These are phyloP conservation scores for Spergularia marina DNA, from an alignment of 148 eudicot species.

Conservation along the genomic window DNA sequence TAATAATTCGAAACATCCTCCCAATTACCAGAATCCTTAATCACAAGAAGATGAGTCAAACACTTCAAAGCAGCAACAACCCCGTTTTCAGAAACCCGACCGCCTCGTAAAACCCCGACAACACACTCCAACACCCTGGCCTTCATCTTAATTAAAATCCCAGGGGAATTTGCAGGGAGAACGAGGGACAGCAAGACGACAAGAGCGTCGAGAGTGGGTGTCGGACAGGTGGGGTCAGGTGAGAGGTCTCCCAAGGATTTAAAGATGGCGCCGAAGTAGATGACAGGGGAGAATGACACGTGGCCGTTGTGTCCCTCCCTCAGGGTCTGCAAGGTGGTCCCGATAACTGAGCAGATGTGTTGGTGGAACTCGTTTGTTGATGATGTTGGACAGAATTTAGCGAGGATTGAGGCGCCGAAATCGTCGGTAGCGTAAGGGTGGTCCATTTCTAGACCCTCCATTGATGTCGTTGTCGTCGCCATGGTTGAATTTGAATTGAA, in stretches of 20 bases:
- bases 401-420: conserved; percentile 47
- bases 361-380: conserved; percentile 49
- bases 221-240: conserved; percentile 17
- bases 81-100: conserved; percentile 26
- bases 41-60: conserved; percentile 36
- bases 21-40: conserved; percentile 47
- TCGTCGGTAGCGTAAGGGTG: conserved; percentile 27
- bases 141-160: conserved; percentile 43
- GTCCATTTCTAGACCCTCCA: conserved; percentile 40
- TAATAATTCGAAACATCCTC: conserved; percentile 40
- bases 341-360: conserved; percentile 66
- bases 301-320: conserved; percentile 51
- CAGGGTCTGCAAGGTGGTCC: conserved; percentile 68
- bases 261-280: conserved; percentile 71
- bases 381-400: conserved; percentile 32
- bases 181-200: conserved; percentile 47
- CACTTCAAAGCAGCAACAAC: conserved; percentile 47
- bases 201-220: conserved; percentile 47
- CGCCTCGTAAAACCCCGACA: conserved; percentile 30
- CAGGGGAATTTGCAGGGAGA: conserved; percentile 33
- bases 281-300: conserved; percentile 48
- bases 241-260: conserved; percentile 58
- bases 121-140: conserved; percentile 39
- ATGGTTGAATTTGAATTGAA: neutral
- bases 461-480: conserved; percentile 18